Evolutionary conservation across 2,329 filamentous ascomycete genomes (phyloP), one percentile per base, ranked within the genome.

Genomic region (Alternaria tenuissima): DNA sequence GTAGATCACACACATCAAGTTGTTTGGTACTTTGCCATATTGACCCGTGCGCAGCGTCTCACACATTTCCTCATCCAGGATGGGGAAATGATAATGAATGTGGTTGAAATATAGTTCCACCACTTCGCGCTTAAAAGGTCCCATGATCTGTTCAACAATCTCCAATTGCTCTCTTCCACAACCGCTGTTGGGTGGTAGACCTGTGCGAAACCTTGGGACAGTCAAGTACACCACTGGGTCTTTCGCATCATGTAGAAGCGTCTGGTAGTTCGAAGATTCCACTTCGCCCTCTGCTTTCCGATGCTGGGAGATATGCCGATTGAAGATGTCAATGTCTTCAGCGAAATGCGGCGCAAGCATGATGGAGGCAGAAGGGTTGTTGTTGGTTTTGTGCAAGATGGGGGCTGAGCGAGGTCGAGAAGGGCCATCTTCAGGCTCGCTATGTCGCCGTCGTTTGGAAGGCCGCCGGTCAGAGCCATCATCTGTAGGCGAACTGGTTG

Each of bases 191-290:
- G 71, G 71, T 11, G 68, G 72, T n/a, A 79, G 59, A 6, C 84
- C 84, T 57, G 82, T 81, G 52, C 84, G 79, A 52, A 82, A 81
- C 39, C 83, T 76, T 9, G 84, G 83, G 4, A 86, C 82, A 5
- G 83, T 84, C 8, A 78, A 68, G 51, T 81, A 81, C 2, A 80
- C 72, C 7, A 81, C 75, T 5, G 79, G 76, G 48, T 80, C 73
- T 20, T 81, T 76, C 6, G 70, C 64, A 53, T 76, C 81, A 53
- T 81, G 84, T 2, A 82, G 83, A 32, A 85, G 80, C 7, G 84
- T 82, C 47, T 83, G 83, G 60, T 86, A 86, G 16, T 80, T 81
- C 7, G 69, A 72, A 6, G 64, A 60, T 30, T 79, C 81, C 12
- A 72, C 57, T 18, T 75, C 70, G 9, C 61, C 65, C 9, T 63